Evolutionary conservation across 169 alveolate genomes (phyloP), one percentile per base, ranked within the genome.

Genomic region (Plasmodium gonderi): DNA sequence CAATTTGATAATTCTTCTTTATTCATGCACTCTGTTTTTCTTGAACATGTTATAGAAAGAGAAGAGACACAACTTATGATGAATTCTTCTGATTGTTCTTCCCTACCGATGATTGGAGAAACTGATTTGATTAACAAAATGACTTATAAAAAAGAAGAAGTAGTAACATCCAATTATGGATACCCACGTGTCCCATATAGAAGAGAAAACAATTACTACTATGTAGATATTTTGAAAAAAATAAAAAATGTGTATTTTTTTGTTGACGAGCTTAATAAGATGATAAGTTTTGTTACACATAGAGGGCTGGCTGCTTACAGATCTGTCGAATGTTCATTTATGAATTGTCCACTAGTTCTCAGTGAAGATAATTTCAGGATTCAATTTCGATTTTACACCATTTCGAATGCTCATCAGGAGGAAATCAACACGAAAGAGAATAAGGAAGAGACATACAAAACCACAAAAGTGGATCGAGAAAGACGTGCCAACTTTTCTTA

Each of bases 1-100:
- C 29, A 51, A 51, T 75, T 36, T 40, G 85, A 87, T 31, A 87
- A 87, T 26, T 87, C 93, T 6, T 45, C 93, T 38, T 45, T 87
- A n/a, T 87, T 75, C 31, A n/a, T 75, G 47, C 81, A 54, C 31
- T 36, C 68, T 20, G 26, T 64, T 26, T n/a, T 7, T 2, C 42
- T 65, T n/a, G 44, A 1, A 4, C 31, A 29, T 26, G n/a, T 17
- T 3, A 31, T 0, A 0, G 36, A 5, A 29, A 23, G 1, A 6
- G 79, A 38, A 40, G 1, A 6, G 14, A 26, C 42, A 17, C 31
- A 36, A 38, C 44, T 33, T 20, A 40, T 20, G 26, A 11, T 14
- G 69, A n/a, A n/a, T n/a, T n/a, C n/a, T n/a, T n/a, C n/a, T n/a
- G n/a, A n/a, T n/a, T n/a, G n/a, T n/a, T n/a, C n/a, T n/a, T n/a